A percentile compares a stretch with the other conserved stretches of the same genome.
Evolutionary conservation across 140 eudicot species (phyloP).

Genomic region (Oenanthe javanica): DNA sequence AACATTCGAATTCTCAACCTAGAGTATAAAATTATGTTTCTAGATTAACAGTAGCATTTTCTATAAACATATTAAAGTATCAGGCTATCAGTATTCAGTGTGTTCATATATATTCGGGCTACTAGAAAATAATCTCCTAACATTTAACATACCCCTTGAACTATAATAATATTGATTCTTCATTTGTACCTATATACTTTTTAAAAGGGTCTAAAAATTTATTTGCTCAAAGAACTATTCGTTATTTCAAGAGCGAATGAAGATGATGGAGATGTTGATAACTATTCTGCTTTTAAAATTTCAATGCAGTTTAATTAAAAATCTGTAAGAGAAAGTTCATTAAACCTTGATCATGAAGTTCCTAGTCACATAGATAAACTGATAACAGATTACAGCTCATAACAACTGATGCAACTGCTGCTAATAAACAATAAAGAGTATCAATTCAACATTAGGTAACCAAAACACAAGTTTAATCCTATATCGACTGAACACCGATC

Average conservation of each 20-base stretch:
- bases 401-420: background rate
- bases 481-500: background rate
- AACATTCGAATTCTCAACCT: no score
- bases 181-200: no score
- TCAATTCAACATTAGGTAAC: background rate
- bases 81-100: no score
- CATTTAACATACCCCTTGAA: no score
- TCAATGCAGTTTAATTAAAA: background rate
- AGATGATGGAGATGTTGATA: background rate
- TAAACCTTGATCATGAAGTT: no score
- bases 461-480: background rate
- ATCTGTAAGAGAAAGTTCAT: background rate
- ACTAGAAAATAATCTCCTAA: no score
- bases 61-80: no score
- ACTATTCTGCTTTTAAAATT: background rate
- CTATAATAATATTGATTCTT: no score
- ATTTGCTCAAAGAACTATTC: background rate
- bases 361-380: background rate
- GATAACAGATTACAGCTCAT: background rate
- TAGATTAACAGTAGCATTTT: no score
- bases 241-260: background rate
- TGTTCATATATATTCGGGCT: no score
- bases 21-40: no score
- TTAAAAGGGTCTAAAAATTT: no score
- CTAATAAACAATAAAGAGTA: background rate